phyloP scores from a whole-genome alignment of 1,284 basidiomycete genomes.

The Filobasidium uniguttulatum region DNA sequence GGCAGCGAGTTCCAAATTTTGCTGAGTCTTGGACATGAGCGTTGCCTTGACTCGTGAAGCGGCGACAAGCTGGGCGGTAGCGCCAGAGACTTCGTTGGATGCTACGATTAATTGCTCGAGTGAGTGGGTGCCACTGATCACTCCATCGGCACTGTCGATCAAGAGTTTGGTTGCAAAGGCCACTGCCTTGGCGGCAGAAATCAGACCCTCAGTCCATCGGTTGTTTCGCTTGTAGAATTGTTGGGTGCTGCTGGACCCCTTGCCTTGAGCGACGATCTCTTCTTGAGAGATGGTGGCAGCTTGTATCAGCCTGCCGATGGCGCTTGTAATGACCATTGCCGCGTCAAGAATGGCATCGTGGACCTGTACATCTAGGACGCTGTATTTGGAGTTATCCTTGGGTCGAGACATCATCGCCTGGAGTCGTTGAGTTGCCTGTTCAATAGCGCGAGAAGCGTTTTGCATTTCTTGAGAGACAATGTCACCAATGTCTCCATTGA shows the following conservation, averaged over 20 bases:
- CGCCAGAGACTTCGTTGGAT: conserved; percentile 92
- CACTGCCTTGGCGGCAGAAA: conserved; percentile 93
- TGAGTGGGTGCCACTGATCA: conserved; percentile 88
- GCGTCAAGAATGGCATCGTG: conserved; percentile 95
- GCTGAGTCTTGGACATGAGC: conserved; percentile 96
- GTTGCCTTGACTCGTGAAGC: conserved; percentile 97
- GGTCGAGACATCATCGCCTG: conserved; percentile 83
- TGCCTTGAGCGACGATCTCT: conserved; percentile 93
- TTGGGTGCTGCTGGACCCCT: conserved; percentile 74
- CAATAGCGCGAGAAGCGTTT: conserved; percentile 84
- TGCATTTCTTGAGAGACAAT: conserved; percentile 95
- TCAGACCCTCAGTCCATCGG: conserved; percentile 97
- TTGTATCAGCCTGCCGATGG: conserved; percentile 86
- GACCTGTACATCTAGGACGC: conserved; percentile 82
- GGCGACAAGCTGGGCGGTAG: conserved; percentile 95
- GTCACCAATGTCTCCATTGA: conserved; percentile 89
- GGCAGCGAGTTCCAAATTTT: conserved; percentile 85
- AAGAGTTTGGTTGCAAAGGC: conserved; percentile 94
- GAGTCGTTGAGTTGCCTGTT: conserved; percentile 75
- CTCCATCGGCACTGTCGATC: conserved; percentile 95
- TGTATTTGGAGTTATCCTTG: conserved; percentile 67
- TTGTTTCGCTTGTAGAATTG: conserved; percentile 99
- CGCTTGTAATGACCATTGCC: conserved; percentile 85
- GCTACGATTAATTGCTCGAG: conserved; percentile 98
- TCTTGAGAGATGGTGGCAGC: conserved; percentile 95